Evolutionary conservation across 257 asterid genomes (phyloP), one percentile per base, ranked within the genome.

Genomic region (Fraxinus cuspidata): DNA sequence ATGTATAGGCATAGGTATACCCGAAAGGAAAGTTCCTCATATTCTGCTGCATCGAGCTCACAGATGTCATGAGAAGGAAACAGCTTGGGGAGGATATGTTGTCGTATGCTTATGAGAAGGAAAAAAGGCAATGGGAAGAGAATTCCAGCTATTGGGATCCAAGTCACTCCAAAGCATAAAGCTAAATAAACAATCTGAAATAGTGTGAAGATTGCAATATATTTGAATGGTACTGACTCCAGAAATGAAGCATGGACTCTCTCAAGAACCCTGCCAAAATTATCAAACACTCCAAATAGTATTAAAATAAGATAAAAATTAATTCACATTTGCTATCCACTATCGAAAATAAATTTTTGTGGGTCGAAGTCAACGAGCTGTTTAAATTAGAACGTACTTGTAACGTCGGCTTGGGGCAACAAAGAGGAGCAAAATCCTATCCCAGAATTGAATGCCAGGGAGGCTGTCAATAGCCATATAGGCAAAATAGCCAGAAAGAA

Each of bases 381-480:
- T 28, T 1, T 1, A 37, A 37, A 37, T 7, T 47, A 53, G 25
- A 56, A 56, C 81, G 75, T 81, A 90, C 94, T 81, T 88, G 82
- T 77, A 90, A 77, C 88, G 79, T 4, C 90, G 85, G 32, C 82
- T 86, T 1, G 92, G 94, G 18, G 90, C 19, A 1, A 90, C 27
- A 68, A 88, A 88, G 77, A 90, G 86, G 70, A 88, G 90, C 51
- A 85, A 27, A 0, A 78, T 85, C 47, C 94, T 84, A 51, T 88
- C 92, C 94, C 94, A 88, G 5, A 88, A 77, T 27, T 90, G 94
- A 35, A 86, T 90, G 34, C 94, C 92, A 0, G 90, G 89, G 49
- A 90, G 87, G 77, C 95, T 90, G 38, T 90, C 95, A 29, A 88
- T 88, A 19, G 92, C 95, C 95, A 88, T 90, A 76, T 90, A 90